Percentiles rank a stretch among this genome's conserved stretches.
These are phyloP conservation scores for Jatropha multifida DNA, from an alignment of 441 rosid species.

Conservation along the genomic window DNA sequence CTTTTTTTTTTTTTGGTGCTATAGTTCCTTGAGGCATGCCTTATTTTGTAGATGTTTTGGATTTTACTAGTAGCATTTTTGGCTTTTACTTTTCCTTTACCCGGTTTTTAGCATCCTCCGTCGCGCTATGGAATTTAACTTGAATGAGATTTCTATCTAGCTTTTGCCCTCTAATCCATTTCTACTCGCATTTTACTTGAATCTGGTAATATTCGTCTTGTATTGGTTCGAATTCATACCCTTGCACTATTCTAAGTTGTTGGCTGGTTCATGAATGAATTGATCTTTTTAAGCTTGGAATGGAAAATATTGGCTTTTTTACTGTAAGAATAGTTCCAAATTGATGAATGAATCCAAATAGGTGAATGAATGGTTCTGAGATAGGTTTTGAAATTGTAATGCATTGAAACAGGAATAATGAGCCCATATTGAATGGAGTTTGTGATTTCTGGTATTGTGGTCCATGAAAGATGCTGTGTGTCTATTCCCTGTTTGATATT, in stretches of 20 bases:
- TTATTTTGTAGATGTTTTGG: conserved; percentile 5
- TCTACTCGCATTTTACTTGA: conserved; percentile 13
- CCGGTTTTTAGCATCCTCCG: conserved; percentile 21
- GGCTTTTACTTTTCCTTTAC: conserved; percentile 7
- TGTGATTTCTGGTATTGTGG: conserved; percentile 33
- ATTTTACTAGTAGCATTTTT: conserved; percentile 17
- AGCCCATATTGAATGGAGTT: conserved; percentile 33
- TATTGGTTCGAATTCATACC: not conserved
- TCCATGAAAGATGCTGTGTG: conserved; percentile 32
- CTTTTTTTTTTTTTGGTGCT: conserved; percentile 20
- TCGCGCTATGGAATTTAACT: not conserved
- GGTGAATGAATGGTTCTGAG: conserved; percentile 30
- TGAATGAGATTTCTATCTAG: conserved; percentile 8
- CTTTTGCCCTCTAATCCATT: conserved; percentile 12
- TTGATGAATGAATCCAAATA: conserved; percentile 18
- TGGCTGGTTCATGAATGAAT: not conserved
- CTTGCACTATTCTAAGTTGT: not conserved
- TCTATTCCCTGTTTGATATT: no score
- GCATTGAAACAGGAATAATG: conserved; percentile 20
- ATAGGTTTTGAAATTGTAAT: not conserved
- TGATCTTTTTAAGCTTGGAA: not conserved
- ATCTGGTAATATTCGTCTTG: not conserved
- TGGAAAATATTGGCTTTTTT: conserved; percentile 10
- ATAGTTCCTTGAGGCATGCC: not conserved
- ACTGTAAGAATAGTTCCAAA: conserved; percentile 7